Evolutionary conservation across 202 grass and related monocot species (phyloP).

Genomic region (Musa balbisiana): DNA sequence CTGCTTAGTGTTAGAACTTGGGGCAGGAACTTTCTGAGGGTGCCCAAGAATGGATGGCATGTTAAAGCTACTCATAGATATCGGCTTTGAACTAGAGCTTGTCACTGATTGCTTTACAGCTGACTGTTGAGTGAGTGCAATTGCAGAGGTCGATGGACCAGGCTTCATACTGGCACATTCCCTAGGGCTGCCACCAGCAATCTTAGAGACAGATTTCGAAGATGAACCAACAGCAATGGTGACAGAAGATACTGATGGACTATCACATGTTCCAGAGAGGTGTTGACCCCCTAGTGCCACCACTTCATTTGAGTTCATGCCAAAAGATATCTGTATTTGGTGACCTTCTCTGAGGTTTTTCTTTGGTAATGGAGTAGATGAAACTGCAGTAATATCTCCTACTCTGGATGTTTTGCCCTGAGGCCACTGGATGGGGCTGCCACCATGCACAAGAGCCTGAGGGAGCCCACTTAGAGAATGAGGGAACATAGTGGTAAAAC

Average conservation of each 20-base stretch:
- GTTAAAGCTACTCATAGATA: slow-evolving; percentile 31
- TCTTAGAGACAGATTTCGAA: slow-evolving; percentile 73
- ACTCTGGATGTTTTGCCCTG: slow-evolving; percentile 60
- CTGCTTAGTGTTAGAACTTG: slow-evolving; percentile 47
- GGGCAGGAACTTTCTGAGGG: slow-evolving; percentile 32
- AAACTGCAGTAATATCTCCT: slow-evolving; percentile 29
- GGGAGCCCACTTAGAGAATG: slow-evolving; percentile 42
- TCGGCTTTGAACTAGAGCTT: slow-evolving; percentile 43
- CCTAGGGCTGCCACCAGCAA: slow-evolving; percentile 54
- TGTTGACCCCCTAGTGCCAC: slow-evolving; percentile 37
- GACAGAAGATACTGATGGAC: slow-evolving; percentile 57
- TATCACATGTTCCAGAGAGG: slow-evolving; percentile 36
- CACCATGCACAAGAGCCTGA: slow-evolving; percentile 43
- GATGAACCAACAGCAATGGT: slow-evolving; percentile 50
- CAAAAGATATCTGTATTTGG: slow-evolving; percentile 66
- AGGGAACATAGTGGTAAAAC: slow-evolving; percentile 31
- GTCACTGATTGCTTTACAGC: slow-evolving; percentile 54
- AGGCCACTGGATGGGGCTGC: slow-evolving; percentile 40
- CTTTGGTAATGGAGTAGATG: slow-evolving; percentile 40
- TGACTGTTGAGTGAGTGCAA: slow-evolving; percentile 48
- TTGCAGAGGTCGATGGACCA: slow-evolving; percentile 21
- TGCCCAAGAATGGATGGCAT: slow-evolving; percentile 77
- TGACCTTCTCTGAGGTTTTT: slow-evolving; percentile 41
- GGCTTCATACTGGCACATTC: slow-evolving; percentile 51
- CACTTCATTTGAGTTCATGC: slow-evolving; percentile 51